A percentile compares a stretch with the other conserved stretches of the same genome.
These are phyloP conservation scores for Castanea crenata DNA, from an alignment of 306 rosid genomes.

Conservation along the genomic window DNA sequence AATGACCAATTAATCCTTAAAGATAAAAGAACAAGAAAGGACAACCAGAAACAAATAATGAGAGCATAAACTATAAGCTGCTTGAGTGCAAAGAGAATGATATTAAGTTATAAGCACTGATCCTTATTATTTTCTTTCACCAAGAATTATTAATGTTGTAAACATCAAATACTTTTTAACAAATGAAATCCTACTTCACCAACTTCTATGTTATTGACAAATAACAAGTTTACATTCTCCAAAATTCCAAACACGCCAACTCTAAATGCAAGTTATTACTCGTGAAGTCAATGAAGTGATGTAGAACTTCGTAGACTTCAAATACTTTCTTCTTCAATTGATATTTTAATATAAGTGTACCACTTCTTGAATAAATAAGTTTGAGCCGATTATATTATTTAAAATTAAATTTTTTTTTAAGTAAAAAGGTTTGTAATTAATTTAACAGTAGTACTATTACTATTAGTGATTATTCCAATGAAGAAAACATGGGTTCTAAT, in stretches of 20 bases:
- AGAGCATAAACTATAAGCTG: neutral
- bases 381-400: too few species aligned
- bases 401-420: too few species aligned
- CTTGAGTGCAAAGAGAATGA: neutral
- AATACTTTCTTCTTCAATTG: too few species aligned
- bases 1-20: neutral
- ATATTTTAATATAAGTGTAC: too few species aligned
- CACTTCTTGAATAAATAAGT: too few species aligned
- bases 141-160: neutral
- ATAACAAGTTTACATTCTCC: neutral
- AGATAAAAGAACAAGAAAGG: too few species aligned
- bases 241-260: neutral
- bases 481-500: too few species aligned
- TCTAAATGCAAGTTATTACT: neutral
- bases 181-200: neutral
- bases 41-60: neutral
- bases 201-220: neutral
- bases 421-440: too few species aligned
- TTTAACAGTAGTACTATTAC: too few species aligned
- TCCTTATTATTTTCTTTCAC: neutral
- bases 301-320: too few species aligned
- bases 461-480: too few species aligned
- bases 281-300: neutral
- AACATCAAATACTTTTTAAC: neutral
- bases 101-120: neutral